Base-by-base conservation (phyloP, 148 eudicot species). In the Persicaria maculosa region DNA sequence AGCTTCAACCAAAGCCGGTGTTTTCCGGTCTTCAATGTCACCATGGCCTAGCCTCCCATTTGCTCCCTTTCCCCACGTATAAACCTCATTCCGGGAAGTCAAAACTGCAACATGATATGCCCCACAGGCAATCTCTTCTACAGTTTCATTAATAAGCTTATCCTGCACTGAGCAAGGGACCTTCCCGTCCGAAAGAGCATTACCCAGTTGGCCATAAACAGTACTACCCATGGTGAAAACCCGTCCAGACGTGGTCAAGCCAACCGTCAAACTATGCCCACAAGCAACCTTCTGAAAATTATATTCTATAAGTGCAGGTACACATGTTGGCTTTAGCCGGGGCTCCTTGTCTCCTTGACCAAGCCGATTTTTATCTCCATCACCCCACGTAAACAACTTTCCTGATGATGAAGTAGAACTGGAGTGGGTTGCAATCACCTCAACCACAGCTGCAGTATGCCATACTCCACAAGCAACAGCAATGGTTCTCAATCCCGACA, bases 41-140 rank as follows among this genome's bases (percentile, higher is more conserved):
- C 98, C 98, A 80, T 91, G 97, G 47, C 98, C 98, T 73, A 94
- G 79, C 84, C 98, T 90, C 72, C 98, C 98, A 77, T 94, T 94
- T 59, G 97, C 97, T 77, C 98, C 98, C 80, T 94, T 94, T 17
- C 98, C 98, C 98, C 98, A 94, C 1, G 98, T 91, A 81, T 87
- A 90, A 59, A 94, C 98, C 84, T 94, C 98, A 61, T 92, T 92
- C 74, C 80, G 87, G 31, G 93, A 86, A 46, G 98, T 92, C 78
- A 94, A 76, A 1, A 83, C 93, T n/a, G 92, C 92, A 71, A 94
- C 88, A 78, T 94, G 98, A 83, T 91, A 94, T 25, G 96, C 92
- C 70, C 98, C 98, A 79, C 92, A 94, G 1, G 93, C 81, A 77
- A 94, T 87, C 77, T 94, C 98, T 75, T 90, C 97, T 50, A 94